Conservation (phyloP, 495 filamentous ascomycete species). For the Aspergillus sparsus region DNA sequence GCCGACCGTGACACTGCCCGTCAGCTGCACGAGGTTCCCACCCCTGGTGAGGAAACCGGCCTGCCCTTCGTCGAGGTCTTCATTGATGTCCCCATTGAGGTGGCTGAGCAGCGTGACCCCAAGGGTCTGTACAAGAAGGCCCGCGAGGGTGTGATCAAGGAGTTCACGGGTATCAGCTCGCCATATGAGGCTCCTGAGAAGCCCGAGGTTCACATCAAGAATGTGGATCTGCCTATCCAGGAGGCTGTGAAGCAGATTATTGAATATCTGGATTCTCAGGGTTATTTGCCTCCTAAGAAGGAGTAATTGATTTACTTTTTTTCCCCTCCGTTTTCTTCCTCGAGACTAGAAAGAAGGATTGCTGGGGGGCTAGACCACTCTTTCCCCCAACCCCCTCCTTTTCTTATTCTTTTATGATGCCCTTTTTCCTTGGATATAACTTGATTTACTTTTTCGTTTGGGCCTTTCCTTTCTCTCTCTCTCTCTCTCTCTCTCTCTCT, state of each 20-base stretch:
- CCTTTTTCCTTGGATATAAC: too few species aligned
- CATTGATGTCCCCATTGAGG: constrained; percentile 82
- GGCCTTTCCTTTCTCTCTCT: too few species aligned
- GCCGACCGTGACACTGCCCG: constrained; percentile 83
- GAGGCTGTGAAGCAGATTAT: constrained; percentile 85
- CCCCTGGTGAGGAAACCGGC: constrained; percentile 51
- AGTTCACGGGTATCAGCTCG: constrained; percentile 90
- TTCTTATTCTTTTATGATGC: too few species aligned
- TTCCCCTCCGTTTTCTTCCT: background rate
- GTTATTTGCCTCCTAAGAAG: constrained; percentile 57
- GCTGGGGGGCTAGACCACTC: background rate
- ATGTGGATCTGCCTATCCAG: constrained; percentile 73
- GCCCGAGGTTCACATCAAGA: constrained; percentile 83
- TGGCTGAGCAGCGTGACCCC: constrained; percentile 92
- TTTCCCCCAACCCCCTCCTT: too few species aligned
- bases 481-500: too few species aligned
- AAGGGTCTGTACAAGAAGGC: constrained; percentile 99
- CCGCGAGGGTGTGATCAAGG: constrained; percentile 86
- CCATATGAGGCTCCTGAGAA: constrained; percentile 90
- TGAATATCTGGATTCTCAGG: constrained; percentile 69
- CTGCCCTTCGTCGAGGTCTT: constrained; percentile 91
- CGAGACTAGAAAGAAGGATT: background rate
- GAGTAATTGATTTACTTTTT: constrained; percentile 27
- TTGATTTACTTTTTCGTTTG: too few species aligned
- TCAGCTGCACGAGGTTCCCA: constrained; percentile 64